These are phyloP conservation scores for Scenedesmus sp. DNA, from an alignment of 163 green algal genomes.

Conservation along the genomic window DNA sequence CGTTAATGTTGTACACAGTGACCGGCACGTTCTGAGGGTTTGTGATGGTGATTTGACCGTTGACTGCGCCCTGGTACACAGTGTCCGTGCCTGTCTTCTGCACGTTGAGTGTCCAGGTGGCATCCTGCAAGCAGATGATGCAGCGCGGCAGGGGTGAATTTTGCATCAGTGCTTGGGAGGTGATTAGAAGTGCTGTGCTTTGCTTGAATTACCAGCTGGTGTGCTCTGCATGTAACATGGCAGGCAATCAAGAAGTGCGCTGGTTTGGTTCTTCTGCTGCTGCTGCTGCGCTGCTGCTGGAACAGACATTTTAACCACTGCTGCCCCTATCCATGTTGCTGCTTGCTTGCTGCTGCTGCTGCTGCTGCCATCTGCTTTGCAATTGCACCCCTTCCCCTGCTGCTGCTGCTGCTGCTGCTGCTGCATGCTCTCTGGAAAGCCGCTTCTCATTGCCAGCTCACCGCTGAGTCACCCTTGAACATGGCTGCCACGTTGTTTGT, in stretches of 20 bases:
- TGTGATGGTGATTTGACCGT: slow-evolving; percentile 45
- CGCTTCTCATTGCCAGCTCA: not conserved
- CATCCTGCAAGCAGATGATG: slow-evolving; percentile 25
- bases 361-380: not conserved
- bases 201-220: too few relatives aligned
- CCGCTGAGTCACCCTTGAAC: slow-evolving; percentile 46
- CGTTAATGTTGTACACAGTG: slow-evolving; percentile 46
- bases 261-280: not conserved
- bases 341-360: not conserved
- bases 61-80: slow-evolving; percentile 38
- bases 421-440: not conserved
- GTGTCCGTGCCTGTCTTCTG: slow-evolving; percentile 54
- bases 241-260: too few relatives aligned
- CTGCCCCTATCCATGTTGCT: not conserved
- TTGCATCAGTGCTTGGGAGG: not conserved
- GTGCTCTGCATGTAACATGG: too few relatives aligned
- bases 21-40: slow-evolving; percentile 31
- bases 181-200: not conserved
- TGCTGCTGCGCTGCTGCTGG: not conserved
- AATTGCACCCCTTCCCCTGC: not conserved
- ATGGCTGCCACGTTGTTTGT: slow-evolving; percentile 36
- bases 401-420: not conserved
- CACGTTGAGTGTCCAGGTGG: slow-evolving; percentile 35
- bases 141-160: not conserved
- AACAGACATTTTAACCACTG: not conserved